Evolutionary conservation across 2,329 filamentous ascomycete genomes (phyloP).

Genomic region (Paraphoma chrysanthemicola): DNA sequence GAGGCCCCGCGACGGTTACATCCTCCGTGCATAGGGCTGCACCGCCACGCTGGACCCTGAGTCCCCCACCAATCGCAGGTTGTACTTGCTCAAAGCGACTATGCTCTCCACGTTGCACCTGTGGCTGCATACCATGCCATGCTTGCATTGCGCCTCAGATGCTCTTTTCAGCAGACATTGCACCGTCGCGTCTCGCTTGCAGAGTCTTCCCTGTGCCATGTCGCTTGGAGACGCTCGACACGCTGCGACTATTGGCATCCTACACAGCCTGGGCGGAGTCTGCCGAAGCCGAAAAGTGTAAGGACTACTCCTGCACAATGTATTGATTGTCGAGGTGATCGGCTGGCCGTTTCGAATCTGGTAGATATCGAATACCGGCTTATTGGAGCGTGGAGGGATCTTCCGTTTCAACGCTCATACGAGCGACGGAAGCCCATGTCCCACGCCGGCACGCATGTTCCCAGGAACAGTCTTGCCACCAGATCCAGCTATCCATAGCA

Average conservation of each 20-base stretch:
- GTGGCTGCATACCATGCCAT: not conserved
- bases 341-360: conserved; percentile 1
- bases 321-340: conserved; percentile 4
- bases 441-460: conserved; percentile 12
- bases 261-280: conserved; percentile 1
- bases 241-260: not conserved
- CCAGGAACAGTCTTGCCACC: conserved; percentile 22
- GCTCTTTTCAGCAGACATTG: conserved; percentile 10
- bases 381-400: conserved; percentile 13
- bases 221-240: conserved; percentile 1
- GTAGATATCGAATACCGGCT: conserved; percentile 2
- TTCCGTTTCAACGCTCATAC: conserved; percentile 16
- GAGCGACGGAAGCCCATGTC: conserved; percentile 1
- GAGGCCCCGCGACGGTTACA: conserved; percentile 18
- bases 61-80: conserved; percentile 10
- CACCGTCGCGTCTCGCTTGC: conserved; percentile 4
- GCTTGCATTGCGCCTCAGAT: conserved; percentile 15
- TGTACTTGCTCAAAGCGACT: conserved; percentile 2
- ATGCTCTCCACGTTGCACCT: conserved; percentile 12
- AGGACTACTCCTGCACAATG: conserved; percentile 10
- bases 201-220: conserved; percentile 17
- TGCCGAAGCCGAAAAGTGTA: conserved; percentile 6
- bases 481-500: conserved; percentile 22
- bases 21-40: conserved; percentile 26
- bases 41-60: conserved; percentile 28